phyloP scores from a whole-genome alignment of 163 green algal species.

The Scenedesmus sp. region DNA sequence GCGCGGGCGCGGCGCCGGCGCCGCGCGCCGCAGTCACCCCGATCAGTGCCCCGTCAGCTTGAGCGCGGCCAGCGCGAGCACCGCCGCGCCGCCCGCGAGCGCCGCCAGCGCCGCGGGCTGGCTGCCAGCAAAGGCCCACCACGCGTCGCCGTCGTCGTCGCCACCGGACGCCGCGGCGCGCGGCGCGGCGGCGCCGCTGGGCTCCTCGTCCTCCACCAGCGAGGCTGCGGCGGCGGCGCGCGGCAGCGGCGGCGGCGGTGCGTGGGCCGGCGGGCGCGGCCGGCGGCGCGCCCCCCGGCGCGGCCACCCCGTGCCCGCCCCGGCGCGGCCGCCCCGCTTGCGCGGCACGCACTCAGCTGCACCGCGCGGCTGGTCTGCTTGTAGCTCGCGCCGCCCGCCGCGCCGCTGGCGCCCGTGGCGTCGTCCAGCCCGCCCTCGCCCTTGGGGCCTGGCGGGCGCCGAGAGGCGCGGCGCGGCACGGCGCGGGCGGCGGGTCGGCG shows the following conservation, averaged over 20 bases:
- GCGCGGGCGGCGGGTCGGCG: not conserved
- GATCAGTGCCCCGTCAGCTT: constrained; percentile 20
- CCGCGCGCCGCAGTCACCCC: not conserved
- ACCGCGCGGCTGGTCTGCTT: constrained; percentile 78
- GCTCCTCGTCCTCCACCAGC: constrained; percentile 20
- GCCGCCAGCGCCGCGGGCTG: constrained; percentile 8
- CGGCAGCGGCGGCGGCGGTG: no score
- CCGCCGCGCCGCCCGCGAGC: not conserved
- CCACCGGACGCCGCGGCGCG: not conserved
- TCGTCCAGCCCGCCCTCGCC: constrained; percentile 91
- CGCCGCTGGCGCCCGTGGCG: constrained; percentile 77
- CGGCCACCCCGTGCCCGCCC: no score
- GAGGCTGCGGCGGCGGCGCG: constrained; percentile 6
- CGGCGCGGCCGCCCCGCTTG: no score
- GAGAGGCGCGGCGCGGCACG: not conserved
- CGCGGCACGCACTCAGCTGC: constrained; percentile 61
- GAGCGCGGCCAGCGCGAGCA: not conserved
- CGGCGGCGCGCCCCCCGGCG: no score
- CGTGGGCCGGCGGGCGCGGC: no score
- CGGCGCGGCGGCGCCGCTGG: not conserved
- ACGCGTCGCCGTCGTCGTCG: not conserved
- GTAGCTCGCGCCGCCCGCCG: constrained; percentile 70
- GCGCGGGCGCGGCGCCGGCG: no score
- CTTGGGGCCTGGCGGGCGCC: constrained; percentile 86
- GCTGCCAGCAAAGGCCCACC: constrained; percentile 12